These are phyloP conservation scores for Eutrema yunnanense DNA, from an alignment of 345 rosid genomes.

Conservation along the genomic window DNA sequence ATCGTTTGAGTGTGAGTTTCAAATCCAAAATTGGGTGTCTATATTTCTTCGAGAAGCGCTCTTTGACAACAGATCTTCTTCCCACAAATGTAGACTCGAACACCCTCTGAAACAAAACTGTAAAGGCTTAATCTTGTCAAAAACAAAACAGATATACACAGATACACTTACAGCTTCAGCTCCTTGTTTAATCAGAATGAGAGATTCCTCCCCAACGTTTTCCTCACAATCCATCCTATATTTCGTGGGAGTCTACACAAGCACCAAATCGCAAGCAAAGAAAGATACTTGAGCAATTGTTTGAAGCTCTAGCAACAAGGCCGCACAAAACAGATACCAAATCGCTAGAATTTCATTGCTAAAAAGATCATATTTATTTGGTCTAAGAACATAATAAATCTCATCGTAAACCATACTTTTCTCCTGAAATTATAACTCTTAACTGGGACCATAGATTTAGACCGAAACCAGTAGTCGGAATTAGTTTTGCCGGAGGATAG, in stretches of 20 bases:
- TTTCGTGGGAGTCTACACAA: conserved; percentile 7
- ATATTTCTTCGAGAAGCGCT: conserved; percentile 92
- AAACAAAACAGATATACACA: not conserved
- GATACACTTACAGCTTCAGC: conserved; percentile 66
- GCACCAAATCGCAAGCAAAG: not conserved
- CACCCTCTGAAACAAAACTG: conserved; percentile 49
- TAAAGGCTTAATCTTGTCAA: not conserved
- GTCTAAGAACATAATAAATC: not conserved
- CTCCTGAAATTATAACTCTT: not conserved
- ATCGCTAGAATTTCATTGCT: not conserved
- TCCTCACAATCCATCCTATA: conserved; percentile 30
- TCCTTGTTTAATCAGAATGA: conserved; percentile 61
- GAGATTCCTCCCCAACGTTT: conserved; percentile 28
- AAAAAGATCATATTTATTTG: not conserved
- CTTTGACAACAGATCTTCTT: conserved; percentile 67
- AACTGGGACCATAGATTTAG: not conserved
- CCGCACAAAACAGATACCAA: not conserved
- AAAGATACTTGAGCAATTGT: not conserved
- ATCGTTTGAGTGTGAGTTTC: conserved; percentile 75
- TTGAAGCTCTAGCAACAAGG: not conserved
- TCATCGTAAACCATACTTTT: not conserved
- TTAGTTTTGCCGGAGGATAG: not conserved
- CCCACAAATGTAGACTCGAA: conserved; percentile 77
- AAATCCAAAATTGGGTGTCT: conserved; percentile 86
- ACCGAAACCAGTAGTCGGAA: not conserved